Evolutionary conservation across 2,329 filamentous ascomycete genomes (phyloP).

Genomic region (Cladophialophora exuberans): DNA sequence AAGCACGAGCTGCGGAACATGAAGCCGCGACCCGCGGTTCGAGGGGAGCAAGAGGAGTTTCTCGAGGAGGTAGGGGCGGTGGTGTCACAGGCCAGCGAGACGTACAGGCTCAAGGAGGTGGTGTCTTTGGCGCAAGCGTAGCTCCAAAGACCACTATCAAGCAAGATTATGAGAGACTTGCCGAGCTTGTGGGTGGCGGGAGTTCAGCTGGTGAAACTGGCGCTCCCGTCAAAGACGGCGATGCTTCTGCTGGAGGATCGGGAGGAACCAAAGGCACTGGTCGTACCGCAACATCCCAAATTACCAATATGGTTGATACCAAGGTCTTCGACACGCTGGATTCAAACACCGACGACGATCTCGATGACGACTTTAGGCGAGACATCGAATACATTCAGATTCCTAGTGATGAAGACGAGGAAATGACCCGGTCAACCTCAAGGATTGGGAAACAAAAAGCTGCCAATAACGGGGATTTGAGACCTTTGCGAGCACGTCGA

Average conservation of each 20-base stretch:
- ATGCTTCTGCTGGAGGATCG: conserved; percentile 35
- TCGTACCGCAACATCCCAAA: conserved; percentile 14
- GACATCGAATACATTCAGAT: conserved; percentile 61
- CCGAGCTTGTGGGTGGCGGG: conserved; percentile 32
- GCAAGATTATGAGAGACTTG: conserved; percentile 32
- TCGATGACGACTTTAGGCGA: conserved; percentile 47
- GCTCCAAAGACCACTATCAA: conserved; percentile 31
- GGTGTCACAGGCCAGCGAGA: conserved; percentile 5
- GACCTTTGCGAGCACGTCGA: conserved; percentile 25
- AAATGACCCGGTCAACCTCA: conserved; percentile 37
- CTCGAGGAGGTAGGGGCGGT: conserved; percentile 18
- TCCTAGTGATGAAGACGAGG: conserved; percentile 57
- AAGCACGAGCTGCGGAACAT: conserved; percentile 24
- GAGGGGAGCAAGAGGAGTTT: conserved; percentile 15
- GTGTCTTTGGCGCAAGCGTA: conserved; percentile 30
- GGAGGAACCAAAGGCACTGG: conserved; percentile 37
- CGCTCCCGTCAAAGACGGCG: conserved; percentile 32
- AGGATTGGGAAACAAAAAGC: conserved; percentile 51
- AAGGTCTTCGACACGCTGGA: conserved; percentile 42
- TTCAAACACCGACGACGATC: conserved; percentile 55
- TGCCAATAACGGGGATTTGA: conserved; percentile 35
- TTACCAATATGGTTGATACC: conserved; percentile 25
- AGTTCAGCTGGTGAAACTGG: conserved; percentile 18
- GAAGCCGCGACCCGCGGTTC: conserved; percentile 14
- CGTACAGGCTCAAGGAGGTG: conserved; percentile 9